Base-by-base conservation (phyloP, 139 green algal genomes). In the Haematococcus lacustris region DNA sequence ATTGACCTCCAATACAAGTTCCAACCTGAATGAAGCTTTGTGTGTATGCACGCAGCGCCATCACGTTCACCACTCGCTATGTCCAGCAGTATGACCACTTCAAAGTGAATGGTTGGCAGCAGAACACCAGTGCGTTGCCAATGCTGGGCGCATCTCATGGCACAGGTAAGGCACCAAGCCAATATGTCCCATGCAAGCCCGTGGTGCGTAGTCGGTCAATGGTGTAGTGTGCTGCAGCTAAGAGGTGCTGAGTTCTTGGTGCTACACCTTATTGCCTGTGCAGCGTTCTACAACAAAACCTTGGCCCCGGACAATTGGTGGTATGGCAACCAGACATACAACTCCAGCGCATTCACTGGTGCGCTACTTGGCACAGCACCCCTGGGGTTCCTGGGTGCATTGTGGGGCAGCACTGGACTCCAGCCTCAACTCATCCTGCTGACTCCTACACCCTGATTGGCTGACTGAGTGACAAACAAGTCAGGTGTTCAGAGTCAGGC, bases 251-350 rank as follows among this genome's bases (percentile, higher is more conserved):
- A 13, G 13, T 21, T 21, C 13, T 21, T 57, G 21, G 21, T 13
- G 13, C 13, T 21, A 28, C 47, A 57, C 21, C 21, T 13, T 57
- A 21, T 57, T 13, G 13, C 13, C 47, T 21, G 70, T 3, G 35
- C 60, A 0, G 35, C 63, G 1, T 70, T 65, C 47, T 86, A 83
- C 80, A 75, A 77, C 70, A 75, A 66, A n/a, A 78, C 69, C 59
- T 62, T 78, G 7, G 34, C 61, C 2, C 78, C 74, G 0, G 66
- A 76, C 34, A 38, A 3, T n/a, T 63, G 69, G 62, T 76, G 38
- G 34, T 74, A 70, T n/a, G 76, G 71, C 37, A 71, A 71, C 28
- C 25, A 66, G 21, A 71, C 71, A 1, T 77, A 73, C 63, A 74
- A 77, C 69, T 51, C 71, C 37, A 79, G 64, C 25, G 23, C 38